Base-by-base conservation (phyloP, 306 rosid genomes). In the Lathyrus sativus region DNA sequence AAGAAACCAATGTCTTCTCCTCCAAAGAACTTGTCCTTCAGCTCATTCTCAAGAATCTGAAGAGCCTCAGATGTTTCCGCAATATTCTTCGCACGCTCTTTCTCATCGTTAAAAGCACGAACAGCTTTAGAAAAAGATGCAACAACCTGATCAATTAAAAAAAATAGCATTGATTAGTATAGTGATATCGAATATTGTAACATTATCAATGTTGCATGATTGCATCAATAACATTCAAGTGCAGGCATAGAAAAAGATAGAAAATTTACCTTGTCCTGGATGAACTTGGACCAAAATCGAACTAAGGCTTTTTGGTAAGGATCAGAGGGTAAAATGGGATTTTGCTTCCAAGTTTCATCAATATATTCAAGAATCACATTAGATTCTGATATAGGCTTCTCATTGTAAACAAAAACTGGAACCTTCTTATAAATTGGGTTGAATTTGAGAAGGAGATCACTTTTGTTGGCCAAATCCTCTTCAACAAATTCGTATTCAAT, bases 271-370 rank as follows among this genome's bases (percentile, higher is more conserved):
- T 50, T 50, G 29, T 18, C 56, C 1, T 50, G 28, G 29, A 50
- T 50, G 3, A 50, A 50, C 11, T 50, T 50, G 13, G 56, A 10
- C 56, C 56, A 50, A 50, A 50, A 50, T 18, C 56, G 56, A 50
- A 26, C 56, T 29, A 50, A 50, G 2, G 56, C 9, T 18, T 9
- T 50, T 50, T 50, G 2, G 2, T 50, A 9, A 7, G 56, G 29
- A 17, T 50, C 56, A 3, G 28, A 50, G 4, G 56, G 13, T 5
- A 50, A 50, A 50, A 50, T 50, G 56, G 56, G 29, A 18, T 50
- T 50, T 50, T 50, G 56, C 7, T 50, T 50, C 56, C 56, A 50
- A 9, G 14, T 8, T 26, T 50, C 56, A 18, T 50, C 56, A 50
- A 50, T 17, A 12, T 50, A 50, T 26, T 50, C 56, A 50, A 50